Evolutionary conservation across 23 red algal species (phyloP), one percentile per base, ranked within the genome.

Genomic region (Pyropia yezoensis): DNA sequence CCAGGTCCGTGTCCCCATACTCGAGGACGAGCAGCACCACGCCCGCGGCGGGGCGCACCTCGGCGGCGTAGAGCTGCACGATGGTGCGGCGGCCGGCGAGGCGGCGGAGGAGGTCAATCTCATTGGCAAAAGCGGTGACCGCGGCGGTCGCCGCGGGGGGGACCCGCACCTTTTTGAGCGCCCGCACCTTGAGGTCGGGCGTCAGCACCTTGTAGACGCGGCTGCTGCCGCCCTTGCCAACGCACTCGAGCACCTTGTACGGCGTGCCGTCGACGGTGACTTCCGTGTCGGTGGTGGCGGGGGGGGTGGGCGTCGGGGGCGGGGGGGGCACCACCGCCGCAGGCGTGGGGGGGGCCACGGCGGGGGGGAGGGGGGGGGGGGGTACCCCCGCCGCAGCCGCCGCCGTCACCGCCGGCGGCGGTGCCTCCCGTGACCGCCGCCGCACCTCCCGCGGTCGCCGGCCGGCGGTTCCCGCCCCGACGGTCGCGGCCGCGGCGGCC

Each of bases 131-230:
- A 9, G 74, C 87, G 3, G 61, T 65, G 33, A 91, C 39, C 20
- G 75, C 54, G 21, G 75, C 59, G 23, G 67, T 50, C 7, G 83
- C 81, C 8, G 59, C 71, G 18, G 74, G 52, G 18, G 67, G 73
- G 3, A 98, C 83, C 9, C 83, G 71, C 12, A 98, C 85, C 14
- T 82, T 62, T 59, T 98, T 98, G 21, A 98, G 64, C 7, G 94
- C 94, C 54, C 58, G 66, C 14, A 98, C 76, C 62, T 81, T 78
- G 20, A 72, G 59, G 29, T 73, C 73, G 22, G 57, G 55, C 55
- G 74, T 34, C 47, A 98, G 79, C 6, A 98, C 94, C 66, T 98
- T 98, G 75, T 77, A 98, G n/a, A 98, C 94, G n/a, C 82, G 80
- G 21, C 86, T 91, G 33, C 66, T 76, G 16, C 94, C 94, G 27